Conservation (phyloP, 352 stramenopile genomes). For the Phytophthora capsici region DNA sequence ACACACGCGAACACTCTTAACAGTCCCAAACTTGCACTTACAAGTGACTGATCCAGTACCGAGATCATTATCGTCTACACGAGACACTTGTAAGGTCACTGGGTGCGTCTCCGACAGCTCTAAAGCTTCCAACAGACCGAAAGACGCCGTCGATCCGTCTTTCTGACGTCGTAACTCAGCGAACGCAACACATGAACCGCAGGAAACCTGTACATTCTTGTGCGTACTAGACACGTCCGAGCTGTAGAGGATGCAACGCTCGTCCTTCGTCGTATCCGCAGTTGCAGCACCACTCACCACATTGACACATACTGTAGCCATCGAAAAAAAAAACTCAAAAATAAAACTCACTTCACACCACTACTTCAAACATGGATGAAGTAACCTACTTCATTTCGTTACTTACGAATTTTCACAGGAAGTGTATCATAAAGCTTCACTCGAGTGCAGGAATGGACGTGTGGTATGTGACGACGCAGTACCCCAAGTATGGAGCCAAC, state of each 20-base stretch:
- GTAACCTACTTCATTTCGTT: conserved; percentile 5
- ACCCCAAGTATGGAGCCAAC: conserved; percentile 49
- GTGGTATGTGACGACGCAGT: conserved; percentile 70
- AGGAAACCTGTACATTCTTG: conserved; percentile 25
- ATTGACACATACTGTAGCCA: conserved; percentile 49
- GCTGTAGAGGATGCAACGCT: conserved; percentile 40
- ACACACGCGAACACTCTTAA: conserved; percentile 38
- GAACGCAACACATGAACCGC: conserved; percentile 20
- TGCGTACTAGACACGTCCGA: conserved; percentile 9
- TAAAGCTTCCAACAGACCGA: conserved; percentile 42
- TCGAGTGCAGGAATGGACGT: conserved; percentile 63
- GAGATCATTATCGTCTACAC: not conserved
- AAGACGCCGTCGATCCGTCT: conserved; percentile 30
- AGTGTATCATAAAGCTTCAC: conserved; percentile 14
- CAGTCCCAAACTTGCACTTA: conserved; percentile 33
- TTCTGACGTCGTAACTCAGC: conserved; percentile 27
- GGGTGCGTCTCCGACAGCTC: conserved; percentile 14
- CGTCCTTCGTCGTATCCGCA: conserved; percentile 16
- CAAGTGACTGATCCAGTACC: conserved; percentile 3
- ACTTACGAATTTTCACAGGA: conserved; percentile 1
- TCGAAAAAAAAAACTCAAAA: conserved; percentile 17
- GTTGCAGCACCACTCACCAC: conserved; percentile 4
- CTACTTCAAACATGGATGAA: no score
- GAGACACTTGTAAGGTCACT: conserved; percentile 14
- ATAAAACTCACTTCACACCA: conserved; percentile 8